Conservation (phyloP, 1,284 basidiomycete genomes). For the Limonomyces culmigenus region DNA sequence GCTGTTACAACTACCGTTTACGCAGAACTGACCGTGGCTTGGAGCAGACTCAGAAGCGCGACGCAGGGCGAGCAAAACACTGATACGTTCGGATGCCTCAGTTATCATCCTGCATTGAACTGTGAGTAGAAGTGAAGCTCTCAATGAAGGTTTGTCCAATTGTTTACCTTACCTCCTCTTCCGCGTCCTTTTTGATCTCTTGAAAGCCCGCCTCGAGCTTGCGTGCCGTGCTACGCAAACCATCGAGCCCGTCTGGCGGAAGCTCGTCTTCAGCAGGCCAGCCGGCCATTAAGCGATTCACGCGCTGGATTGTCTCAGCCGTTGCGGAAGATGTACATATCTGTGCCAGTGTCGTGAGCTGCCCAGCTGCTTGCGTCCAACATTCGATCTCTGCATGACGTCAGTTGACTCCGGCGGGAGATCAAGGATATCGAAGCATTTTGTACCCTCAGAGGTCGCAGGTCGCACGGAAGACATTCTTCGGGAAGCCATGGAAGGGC, state of each 20-base stretch:
- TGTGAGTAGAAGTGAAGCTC: no score
- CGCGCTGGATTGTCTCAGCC: constrained; percentile 43
- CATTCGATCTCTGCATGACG: constrained; percentile 40
- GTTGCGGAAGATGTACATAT: constrained; percentile 32
- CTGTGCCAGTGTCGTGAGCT: constrained; percentile 33
- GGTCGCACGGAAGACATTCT: constrained; percentile 32
- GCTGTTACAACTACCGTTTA: no score
- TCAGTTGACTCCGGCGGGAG: not conserved
- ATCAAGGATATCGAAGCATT: not conserved
- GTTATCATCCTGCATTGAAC: no score
- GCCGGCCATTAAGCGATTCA: constrained; percentile 48
- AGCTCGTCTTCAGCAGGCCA: constrained; percentile 58
- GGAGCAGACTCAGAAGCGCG: no score
- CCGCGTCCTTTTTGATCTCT: constrained; percentile 40
- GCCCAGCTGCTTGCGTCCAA: constrained; percentile 48
- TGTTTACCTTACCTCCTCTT: constrained; percentile 53
- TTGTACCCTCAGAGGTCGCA: constrained; percentile 39
- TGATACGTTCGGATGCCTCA: no score
- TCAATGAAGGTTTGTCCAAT: no score
- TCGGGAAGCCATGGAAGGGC: constrained; percentile 31
- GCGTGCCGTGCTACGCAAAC: constrained; percentile 41
- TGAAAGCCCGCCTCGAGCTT: constrained; percentile 41
- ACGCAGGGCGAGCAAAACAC: no score
- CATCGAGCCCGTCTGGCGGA: constrained; percentile 47
- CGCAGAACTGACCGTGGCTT: no score